Base-by-base conservation (phyloP, 2,329 filamentous ascomycete species). In the Zymoseptoria tritici region DNA sequence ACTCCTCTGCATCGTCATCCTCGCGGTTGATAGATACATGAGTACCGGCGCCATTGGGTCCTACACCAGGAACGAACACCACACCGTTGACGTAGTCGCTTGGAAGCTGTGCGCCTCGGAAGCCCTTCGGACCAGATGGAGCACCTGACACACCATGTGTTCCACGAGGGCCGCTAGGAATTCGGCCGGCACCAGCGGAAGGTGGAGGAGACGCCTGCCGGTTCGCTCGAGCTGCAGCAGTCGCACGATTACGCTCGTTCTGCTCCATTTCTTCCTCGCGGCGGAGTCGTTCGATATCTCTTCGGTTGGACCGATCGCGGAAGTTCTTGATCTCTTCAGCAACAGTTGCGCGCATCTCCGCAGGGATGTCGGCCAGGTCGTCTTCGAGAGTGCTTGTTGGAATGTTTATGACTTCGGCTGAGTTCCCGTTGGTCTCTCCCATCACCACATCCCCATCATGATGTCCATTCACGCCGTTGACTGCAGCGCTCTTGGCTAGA, bases 311-410 rank as follows among this genome's bases (percentile, higher is more conserved):
- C 20, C 93, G 84, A 66, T 99, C 94, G 65, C 94, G 84, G 79
- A 99, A 99, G 0, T 92, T 90, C 0, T 91, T 87, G 69, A 99
- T 99, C 73, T 99, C 95, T 59, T 88, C 88, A 0, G 94, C 90
- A 16, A 99, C 94, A 0, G 91, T 92, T 72, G 96, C 94, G 22
- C 94, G 87, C 91, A 96, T 95, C 72, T 97, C 94, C 0, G 90
- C 88, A 0, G 94, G 94, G 54, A 99, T 97, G 69, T 99, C 94
- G 20, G 92, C 88, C 52, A 99, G 80, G 71, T 99, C 94, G 70
- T 99, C 95, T 64, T 99, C 94, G 9, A 73, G 68, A 16, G 68
- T 84, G 0, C 87, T 86, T 31, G 96, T 81, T 3, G 91, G 88
- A 60, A 97, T 96, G 60, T 92, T 96, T 64, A 96, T 87, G 49